A percentile compares a stretch with the other conserved stretches of the same genome.
phyloP scores from a whole-genome alignment of 495 filamentous ascomycete species.

The Penicillium psychrofluorescens region DNA sequence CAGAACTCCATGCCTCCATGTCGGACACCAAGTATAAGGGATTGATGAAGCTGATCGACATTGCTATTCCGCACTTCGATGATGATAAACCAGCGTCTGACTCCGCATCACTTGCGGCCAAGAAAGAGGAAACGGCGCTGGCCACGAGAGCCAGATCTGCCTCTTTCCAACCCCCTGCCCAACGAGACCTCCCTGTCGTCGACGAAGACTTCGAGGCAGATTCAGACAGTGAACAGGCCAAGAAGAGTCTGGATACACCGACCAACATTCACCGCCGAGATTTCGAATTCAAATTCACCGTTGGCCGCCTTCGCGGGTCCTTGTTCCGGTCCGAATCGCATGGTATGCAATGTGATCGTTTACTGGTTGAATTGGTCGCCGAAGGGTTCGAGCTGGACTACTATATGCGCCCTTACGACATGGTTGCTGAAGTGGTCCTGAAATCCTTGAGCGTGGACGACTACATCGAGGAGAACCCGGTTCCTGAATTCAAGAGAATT shows the following conservation, averaged over 20 bases:
- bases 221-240: conserved; percentile 52
- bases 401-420: conserved; percentile 80
- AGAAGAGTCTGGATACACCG: conserved; percentile 46
- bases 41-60: conserved; percentile 91
- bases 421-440: conserved; percentile 83
- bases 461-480: conserved; percentile 80
- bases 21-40: conserved; percentile 95
- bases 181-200: conserved; percentile 69
- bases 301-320: conserved; percentile 86
- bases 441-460: conserved; percentile 89
- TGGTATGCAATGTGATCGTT: conserved; percentile 63
- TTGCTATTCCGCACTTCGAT: conserved; percentile 82
- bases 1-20: conserved; percentile 82
- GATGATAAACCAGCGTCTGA: conserved; percentile 31
- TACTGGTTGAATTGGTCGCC: conserved; percentile 85
- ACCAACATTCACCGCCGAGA: conserved; percentile 75
- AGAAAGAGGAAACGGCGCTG: conserved; percentile 26
- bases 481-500: conserved; percentile 92
- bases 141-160: conserved; percentile 43
- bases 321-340: conserved; percentile 82
- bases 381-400: conserved; percentile 83
- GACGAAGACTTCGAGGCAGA: conserved; percentile 67
- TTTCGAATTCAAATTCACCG: conserved; percentile 94
- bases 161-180: conserved; percentile 56
- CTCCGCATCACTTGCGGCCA: conserved; percentile 10